Evolutionary conservation across 192 early-diverging fungal species (phyloP).

Genomic region (Coemansia sp.): DNA sequence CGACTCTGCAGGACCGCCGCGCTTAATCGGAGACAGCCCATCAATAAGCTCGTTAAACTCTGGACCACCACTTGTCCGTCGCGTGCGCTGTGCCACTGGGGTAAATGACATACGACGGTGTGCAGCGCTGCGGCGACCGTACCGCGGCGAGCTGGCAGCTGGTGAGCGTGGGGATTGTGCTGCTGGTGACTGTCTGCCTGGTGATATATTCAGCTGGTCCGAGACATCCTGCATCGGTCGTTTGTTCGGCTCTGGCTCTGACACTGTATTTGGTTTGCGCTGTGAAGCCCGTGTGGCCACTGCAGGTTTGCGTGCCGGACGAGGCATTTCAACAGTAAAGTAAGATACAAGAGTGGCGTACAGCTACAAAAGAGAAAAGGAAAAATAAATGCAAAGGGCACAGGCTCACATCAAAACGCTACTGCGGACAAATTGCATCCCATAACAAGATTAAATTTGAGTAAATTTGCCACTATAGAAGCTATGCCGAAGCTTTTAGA

Average conservation of each 20-base stretch:
- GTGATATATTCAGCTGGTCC: not conserved
- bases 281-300: not conserved
- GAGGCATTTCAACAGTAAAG: not conserved
- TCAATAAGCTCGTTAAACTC: constrained; percentile 37
- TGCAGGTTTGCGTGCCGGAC: constrained; percentile 7
- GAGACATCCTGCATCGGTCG: not conserved
- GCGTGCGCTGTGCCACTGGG: not conserved
- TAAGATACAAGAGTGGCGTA: not conserved
- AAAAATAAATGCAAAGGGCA: too few species aligned
- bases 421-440: too few species aligned
- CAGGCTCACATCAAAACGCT: too few species aligned
- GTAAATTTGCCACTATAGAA: too few species aligned
- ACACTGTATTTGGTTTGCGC: not conserved
- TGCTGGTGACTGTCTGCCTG: not conserved
- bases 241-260: not conserved
- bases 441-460: too few species aligned
- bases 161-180: not conserved
- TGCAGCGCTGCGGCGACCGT: not conserved
- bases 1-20: not conserved
- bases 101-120: not conserved
- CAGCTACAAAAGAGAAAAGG: too few species aligned
- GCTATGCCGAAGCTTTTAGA: too few species aligned
- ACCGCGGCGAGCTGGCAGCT: not conserved
- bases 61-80: not conserved
- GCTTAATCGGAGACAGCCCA: constrained; percentile 41